Conservation (phyloP, 768 basidiomycete species). For the Strobilomyces dryophilus region DNA sequence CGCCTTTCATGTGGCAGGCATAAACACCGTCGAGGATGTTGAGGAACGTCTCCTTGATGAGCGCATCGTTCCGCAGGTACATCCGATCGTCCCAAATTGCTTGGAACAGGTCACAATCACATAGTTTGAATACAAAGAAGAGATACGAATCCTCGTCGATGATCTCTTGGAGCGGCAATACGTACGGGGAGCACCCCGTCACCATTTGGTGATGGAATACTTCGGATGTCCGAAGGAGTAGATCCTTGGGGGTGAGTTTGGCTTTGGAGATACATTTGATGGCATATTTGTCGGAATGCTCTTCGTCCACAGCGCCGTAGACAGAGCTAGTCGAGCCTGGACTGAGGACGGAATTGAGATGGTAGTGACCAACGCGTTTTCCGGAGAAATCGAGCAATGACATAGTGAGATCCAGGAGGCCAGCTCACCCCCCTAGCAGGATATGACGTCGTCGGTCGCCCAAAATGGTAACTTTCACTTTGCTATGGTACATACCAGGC, state of each 20-base stretch:
- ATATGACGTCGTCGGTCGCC: conserved; percentile 1
- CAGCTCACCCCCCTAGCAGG: not conserved
- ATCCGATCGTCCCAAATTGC: conserved; percentile 58
- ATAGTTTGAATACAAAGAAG: conserved; percentile 64
- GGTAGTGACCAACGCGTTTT: conserved; percentile 51
- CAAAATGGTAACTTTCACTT: no score
- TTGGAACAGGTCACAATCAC: conserved; percentile 62
- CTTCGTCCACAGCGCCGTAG: conserved; percentile 62
- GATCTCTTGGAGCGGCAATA: conserved; percentile 66
- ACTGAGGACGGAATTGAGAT: conserved; percentile 60
- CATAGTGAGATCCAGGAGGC: not conserved
- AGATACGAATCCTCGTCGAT: conserved; percentile 57
- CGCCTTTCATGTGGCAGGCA: conserved; percentile 63
- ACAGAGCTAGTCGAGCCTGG: conserved; percentile 76
- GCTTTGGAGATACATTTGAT: conserved; percentile 71
- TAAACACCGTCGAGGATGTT: conserved; percentile 78
- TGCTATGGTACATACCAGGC: no score
- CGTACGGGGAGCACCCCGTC: conserved; percentile 48
- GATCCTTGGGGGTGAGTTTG: conserved; percentile 51
- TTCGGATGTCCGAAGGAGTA: conserved; percentile 64
- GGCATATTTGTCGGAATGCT: conserved; percentile 47
- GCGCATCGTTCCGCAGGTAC: conserved; percentile 54
- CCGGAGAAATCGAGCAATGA: conserved; percentile 49
- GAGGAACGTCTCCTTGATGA: conserved; percentile 67
- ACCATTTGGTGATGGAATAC: conserved; percentile 53